These are phyloP conservation scores for Trichoderma simmonsii DNA, from an alignment of 2,329 filamentous ascomycete genomes.

Conservation along the genomic window DNA sequence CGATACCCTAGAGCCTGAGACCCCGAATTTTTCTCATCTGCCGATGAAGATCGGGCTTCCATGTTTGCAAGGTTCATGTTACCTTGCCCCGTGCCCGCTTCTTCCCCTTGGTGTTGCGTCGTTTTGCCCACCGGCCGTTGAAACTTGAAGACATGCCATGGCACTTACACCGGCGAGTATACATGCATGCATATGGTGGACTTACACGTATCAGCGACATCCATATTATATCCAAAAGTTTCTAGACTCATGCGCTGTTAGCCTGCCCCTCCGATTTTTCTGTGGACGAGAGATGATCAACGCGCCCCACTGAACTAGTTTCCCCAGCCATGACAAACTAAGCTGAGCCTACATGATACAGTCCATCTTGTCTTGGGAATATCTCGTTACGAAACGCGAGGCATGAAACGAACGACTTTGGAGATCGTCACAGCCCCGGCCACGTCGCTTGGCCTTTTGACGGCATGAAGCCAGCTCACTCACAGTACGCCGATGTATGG, in stretches of 20 bases:
- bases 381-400: neutral
- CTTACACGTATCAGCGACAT: neutral
- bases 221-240: neutral
- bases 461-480: neutral
- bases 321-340: neutral
- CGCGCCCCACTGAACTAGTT: constrained; percentile 8
- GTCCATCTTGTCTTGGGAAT: neutral
- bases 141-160: neutral
- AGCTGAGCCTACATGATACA: constrained; percentile 1
- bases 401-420: neutral
- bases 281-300: constrained; percentile 11
- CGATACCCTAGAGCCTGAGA: constrained; percentile 3
- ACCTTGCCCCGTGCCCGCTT: neutral
- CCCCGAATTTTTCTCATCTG: constrained; percentile 10
- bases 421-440: neutral
- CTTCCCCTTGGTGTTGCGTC: neutral
- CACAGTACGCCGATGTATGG: neutral
- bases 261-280: neutral
- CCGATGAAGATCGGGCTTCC: constrained; percentile 10
- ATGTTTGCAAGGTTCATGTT: neutral
- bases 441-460: neutral
- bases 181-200: neutral
- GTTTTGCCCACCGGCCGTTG: neutral
- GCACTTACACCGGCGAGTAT: neutral
- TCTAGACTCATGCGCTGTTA: constrained; percentile 8